phyloP scores from a whole-genome alignment of 1,139 yeast genomes.

The Zygosaccharomyces sapae region DNA sequence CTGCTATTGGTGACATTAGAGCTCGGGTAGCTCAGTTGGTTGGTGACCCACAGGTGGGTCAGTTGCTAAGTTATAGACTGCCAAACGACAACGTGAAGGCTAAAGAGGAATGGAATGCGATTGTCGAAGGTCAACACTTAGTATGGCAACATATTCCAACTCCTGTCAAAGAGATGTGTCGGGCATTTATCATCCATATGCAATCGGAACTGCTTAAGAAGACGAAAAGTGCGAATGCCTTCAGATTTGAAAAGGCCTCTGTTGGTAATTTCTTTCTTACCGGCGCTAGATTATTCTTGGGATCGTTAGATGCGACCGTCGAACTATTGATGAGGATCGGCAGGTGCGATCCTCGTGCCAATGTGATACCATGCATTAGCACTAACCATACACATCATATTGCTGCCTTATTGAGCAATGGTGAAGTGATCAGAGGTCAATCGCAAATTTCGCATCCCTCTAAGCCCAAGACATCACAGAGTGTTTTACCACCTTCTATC shows the following conservation, averaged over 20 bases:
- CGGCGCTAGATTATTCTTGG: conserved; percentile 76
- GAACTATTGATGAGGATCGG: conserved; percentile 69
- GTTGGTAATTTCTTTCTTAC: conserved; percentile 81
- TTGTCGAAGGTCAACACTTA: conserved; percentile 75
- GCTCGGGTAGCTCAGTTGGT: conserved; percentile 76
- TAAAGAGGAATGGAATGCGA: conserved; percentile 64
- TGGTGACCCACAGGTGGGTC: conserved; percentile 39
- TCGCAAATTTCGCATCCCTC: conserved; percentile 88
- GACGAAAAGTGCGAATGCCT: conserved; percentile 53
- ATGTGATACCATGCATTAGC: conserved; percentile 76
- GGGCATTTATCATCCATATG: conserved; percentile 75
- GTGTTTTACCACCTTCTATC: conserved; percentile 1
- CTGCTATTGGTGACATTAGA: conserved; percentile 90
- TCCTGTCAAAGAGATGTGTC: conserved; percentile 65
- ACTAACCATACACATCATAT: conserved; percentile 85
- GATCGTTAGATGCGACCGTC: conserved; percentile 79
- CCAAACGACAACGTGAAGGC: conserved; percentile 52
- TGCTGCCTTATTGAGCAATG: conserved; percentile 68
- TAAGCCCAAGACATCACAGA: conserved; percentile 7
- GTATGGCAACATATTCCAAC: conserved; percentile 62
- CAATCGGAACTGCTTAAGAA: conserved; percentile 74
- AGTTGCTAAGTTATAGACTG: conserved; percentile 58
- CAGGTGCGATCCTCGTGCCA: conserved; percentile 50
- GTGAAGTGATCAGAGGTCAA: conserved; percentile 79
- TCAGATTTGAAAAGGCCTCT: conserved; percentile 71